Conservation (phyloP, 345 rosid genomes). For the Euphorbia peplus region DNA sequence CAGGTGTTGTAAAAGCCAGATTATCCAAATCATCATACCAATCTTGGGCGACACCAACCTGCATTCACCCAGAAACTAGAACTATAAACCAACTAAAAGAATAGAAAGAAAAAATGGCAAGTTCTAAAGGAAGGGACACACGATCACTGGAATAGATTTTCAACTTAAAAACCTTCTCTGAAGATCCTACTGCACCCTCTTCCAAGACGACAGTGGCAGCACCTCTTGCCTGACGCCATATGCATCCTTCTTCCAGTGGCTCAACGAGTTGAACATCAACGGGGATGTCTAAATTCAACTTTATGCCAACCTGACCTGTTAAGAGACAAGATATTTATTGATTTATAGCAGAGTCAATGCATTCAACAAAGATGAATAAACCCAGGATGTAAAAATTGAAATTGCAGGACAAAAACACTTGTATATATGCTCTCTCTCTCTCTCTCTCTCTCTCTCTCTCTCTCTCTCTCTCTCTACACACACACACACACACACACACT, state of each 20-base stretch:
- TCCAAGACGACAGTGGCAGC: conserved; percentile 49
- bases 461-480: no score
- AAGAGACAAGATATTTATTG: background rate
- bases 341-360: no score
- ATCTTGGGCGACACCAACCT: conserved; percentile 88
- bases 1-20: conserved; percentile 60
- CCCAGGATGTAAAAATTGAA: no score
- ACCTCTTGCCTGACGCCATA: conserved; percentile 89
- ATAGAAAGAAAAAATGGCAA: background rate
- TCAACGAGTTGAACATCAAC: conserved; percentile 63
- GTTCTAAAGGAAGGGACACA: background rate
- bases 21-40: conserved; percentile 90
- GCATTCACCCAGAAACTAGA: conserved; percentile 24
- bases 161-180: conserved; percentile 50
- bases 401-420: no score
- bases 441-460: no score
- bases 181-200: conserved; percentile 40
- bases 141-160: background rate
- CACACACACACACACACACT: no score
- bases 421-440: no score
- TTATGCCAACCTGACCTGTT: conserved; percentile 68
- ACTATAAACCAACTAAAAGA: conserved; percentile 8
- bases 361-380: no score
- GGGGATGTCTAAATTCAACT: conserved; percentile 63
- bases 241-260: conserved; percentile 68